These are phyloP conservation scores for Adenanthera pavonina DNA, from an alignment of 306 rosid genomes.

Conservation along the genomic window DNA sequence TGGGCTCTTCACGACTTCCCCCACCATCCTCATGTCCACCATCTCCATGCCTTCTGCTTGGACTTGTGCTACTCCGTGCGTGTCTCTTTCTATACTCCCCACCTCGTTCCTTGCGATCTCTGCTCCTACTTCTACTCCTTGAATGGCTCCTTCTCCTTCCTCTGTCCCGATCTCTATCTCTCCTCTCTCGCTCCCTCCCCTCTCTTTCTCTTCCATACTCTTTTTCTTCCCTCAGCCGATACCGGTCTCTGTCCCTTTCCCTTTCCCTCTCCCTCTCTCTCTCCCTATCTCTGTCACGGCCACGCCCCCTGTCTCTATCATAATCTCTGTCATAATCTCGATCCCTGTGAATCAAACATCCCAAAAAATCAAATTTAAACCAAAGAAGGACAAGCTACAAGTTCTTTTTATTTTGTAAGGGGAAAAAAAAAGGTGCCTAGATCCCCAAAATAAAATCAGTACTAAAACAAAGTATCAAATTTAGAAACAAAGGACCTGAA, in stretches of 20 bases:
- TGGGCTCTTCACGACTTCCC: conserved; percentile 64
- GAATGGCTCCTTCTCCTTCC: conserved; percentile 89
- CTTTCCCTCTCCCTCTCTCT: conserved; percentile 43
- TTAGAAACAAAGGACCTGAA: conserved; percentile 1
- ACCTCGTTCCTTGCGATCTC: conserved; percentile 69
- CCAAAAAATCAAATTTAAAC: conserved; percentile 22
- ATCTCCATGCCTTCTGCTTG: conserved; percentile 72
- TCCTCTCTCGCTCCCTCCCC: conserved; percentile 90
- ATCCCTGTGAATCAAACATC: conserved; percentile 61
- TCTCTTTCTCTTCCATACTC: conserved; percentile 75
- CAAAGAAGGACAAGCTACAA: background rate
- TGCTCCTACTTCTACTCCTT: conserved; percentile 89
- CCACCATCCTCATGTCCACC: conserved; percentile 62
- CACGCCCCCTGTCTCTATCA: conserved; percentile 82
- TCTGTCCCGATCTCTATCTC: conserved; percentile 93
- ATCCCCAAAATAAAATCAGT: background rate
- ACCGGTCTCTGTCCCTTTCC: conserved; percentile 70
- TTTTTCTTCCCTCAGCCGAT: conserved; percentile 67
- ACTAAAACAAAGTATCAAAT: conserved; percentile 14
- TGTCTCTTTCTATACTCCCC: conserved; percentile 83
- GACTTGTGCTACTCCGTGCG: conserved; percentile 66
- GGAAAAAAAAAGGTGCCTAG: too few species aligned
- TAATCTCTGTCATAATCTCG: conserved; percentile 88
- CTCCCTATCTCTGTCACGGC: conserved; percentile 69
- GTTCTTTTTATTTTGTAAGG: too few species aligned